Evolutionary conservation across 495 filamentous ascomycete species (phyloP), one percentile per base, ranked within the genome.

Genomic region (Penicillium cinerascens): DNA sequence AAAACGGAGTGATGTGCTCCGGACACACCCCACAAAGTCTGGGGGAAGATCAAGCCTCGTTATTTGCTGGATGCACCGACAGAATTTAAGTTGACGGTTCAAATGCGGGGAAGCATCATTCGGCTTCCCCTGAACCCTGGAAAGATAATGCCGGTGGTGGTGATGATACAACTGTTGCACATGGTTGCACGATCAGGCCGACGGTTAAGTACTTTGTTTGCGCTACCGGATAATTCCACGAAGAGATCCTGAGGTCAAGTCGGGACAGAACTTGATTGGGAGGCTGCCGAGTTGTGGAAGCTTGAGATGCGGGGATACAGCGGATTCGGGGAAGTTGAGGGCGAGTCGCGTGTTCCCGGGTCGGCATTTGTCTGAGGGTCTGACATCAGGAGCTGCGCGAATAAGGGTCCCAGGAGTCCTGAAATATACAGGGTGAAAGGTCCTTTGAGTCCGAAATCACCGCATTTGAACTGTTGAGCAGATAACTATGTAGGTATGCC

Each of bases 1-100:
- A 15, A 33, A 13, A 11, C 61, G 61, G 61, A 62, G 49, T 25
- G 47, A 35, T 55, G 45, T 59, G 42, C 55, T 65, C 61, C 61
- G 59, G n/a, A 23, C 57, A 60, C 47, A 18, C 38, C 6, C 26
- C 11, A 6, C 20, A 18, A 40, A 10, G n/a, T 13, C 21, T n/a
- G 18, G 47, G 56, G 47, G 44, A 20, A 36, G 26, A 38, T 51
- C 29, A 23, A 38, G 35, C 9, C 41, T 35, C 42, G 44, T 52
- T 13, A 38, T 44, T 56, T 44, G 42, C 16, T 44, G n/a, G 47
- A 49, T 47, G 44, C 52, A 37, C 55, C 56, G 56, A 56, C 35
- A 49, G 10, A 35, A 44, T 23, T 48, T 52, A 51, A 54, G 47
- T 26, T 47, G 43, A 21, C 4, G 26, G 47, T 8, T 33, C 37